Percentiles rank a stretch among this genome's conserved stretches.
Evolutionary conservation across 2,329 filamentous ascomycete species (phyloP).

Genomic region (Hypoxylon sp.): DNA sequence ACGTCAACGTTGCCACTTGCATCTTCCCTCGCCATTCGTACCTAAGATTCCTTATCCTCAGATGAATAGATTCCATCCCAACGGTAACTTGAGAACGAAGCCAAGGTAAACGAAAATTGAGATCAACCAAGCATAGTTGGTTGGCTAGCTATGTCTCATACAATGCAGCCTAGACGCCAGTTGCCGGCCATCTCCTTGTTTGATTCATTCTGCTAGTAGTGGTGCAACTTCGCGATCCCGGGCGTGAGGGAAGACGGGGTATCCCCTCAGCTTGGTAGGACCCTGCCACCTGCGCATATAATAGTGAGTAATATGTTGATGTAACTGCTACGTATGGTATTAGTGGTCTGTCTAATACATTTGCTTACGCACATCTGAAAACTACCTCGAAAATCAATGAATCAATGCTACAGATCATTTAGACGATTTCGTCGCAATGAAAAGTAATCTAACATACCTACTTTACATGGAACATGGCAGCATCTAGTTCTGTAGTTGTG

Average conservation of each 20-base stretch:
- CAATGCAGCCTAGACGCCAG: conserved; percentile 18
- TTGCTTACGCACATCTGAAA: conserved; percentile 16
- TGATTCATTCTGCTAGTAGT: conserved; percentile 16
- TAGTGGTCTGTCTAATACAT: conserved; percentile 13
- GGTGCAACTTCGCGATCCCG: conserved; percentile 30
- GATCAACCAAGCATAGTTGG: conserved; percentile 13
- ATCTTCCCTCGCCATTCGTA: neutral
- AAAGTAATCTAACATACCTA: neutral
- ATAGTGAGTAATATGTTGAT: conserved; percentile 29
- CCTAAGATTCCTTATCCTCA: neutral
- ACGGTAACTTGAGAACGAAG: neutral
- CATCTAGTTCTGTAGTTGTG: neutral
- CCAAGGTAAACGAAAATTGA: conserved; percentile 12
- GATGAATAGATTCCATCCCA: neutral
- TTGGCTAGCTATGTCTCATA: conserved; percentile 11
- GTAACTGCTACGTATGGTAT: conserved; percentile 26
- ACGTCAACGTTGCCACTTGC: conserved; percentile 14
- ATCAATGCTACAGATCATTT: neutral
- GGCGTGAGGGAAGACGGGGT: conserved; percentile 14
- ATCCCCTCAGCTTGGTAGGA: conserved; percentile 21
- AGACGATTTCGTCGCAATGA: neutral
- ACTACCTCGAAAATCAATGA: conserved; percentile 2
- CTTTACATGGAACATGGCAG: neutral
- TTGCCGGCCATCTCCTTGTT: neutral
- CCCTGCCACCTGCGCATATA: conserved; percentile 17